phyloP scores from a whole-genome alignment of 495 filamentous ascomycete species.

The Neurospora sp. region DNA sequence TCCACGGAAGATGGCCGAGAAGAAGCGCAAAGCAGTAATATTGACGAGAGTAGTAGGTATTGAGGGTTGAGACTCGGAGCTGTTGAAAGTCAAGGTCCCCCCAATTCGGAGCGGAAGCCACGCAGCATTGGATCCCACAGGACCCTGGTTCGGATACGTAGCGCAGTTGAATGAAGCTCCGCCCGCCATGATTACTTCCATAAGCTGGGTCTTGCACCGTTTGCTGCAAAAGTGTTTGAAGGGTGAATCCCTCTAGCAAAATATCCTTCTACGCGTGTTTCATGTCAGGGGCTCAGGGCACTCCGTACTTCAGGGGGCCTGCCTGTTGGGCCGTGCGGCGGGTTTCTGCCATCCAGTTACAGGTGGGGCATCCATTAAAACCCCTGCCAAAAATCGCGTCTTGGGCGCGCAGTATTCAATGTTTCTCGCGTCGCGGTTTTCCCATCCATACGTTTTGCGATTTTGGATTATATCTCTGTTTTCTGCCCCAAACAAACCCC shows the following conservation, averaged over 20 bases:
- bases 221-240: background rate
- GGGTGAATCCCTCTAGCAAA: background rate
- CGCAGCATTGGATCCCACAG: background rate
- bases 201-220: background rate
- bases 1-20: background rate
- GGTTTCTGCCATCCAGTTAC: background rate
- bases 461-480: background rate
- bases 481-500: background rate
- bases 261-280: background rate
- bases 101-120: background rate
- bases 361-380: constrained; percentile 16
- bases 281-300: background rate
- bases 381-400: constrained; percentile 18
- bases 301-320: background rate
- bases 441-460: background rate
- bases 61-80: background rate
- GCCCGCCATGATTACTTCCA: background rate
- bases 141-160: background rate
- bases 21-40: background rate
- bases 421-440: constrained; percentile 9
- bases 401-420: background rate
- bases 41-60: background rate
- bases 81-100: background rate
- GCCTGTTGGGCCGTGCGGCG: background rate
- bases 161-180: background rate